Evolutionary conservation across 1,139 yeast species (phyloP).

Genomic region (Debaryomycetaceae sp.): DNA sequence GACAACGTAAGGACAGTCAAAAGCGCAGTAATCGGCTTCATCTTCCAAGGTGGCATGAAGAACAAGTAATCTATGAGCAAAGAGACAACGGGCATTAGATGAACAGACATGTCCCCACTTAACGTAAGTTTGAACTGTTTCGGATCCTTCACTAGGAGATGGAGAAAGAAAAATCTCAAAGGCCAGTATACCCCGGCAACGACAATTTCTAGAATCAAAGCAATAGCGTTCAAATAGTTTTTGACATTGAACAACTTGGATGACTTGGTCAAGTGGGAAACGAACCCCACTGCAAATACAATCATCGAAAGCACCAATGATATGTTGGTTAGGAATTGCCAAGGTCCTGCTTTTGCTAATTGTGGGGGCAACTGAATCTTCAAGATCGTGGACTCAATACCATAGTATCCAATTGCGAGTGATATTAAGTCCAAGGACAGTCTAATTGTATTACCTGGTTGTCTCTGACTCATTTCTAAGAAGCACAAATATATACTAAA

Average conservation of each 20-base stretch:
- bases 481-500: too few species aligned
- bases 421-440: conserved; percentile 24
- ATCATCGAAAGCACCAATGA: conserved; percentile 41
- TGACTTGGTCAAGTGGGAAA: conserved; percentile 33
- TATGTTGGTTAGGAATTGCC: conserved; percentile 64
- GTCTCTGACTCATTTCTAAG: conserved; percentile 11
- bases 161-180: conserved; percentile 47
- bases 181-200: conserved; percentile 69
- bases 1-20: conserved; percentile 37
- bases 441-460: conserved; percentile 30
- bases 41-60: conserved; percentile 50
- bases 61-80: conserved; percentile 53
- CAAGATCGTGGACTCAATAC: conserved; percentile 19
- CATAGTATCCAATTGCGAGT: conserved; percentile 29
- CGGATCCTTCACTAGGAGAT: conserved; percentile 35
- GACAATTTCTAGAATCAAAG: conserved; percentile 54
- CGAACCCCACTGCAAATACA: conserved; percentile 39
- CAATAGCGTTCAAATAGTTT: conserved; percentile 45
- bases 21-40: conserved; percentile 38
- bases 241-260: conserved; percentile 25
- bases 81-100: conserved; percentile 54
- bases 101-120: conserved; percentile 54
- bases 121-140: conserved; percentile 37
- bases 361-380: conserved; percentile 40
- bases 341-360: conserved; percentile 55